Conservation (phyloP, 495 filamentous ascomycete species). For the Aspergillus nidulans region DNA sequence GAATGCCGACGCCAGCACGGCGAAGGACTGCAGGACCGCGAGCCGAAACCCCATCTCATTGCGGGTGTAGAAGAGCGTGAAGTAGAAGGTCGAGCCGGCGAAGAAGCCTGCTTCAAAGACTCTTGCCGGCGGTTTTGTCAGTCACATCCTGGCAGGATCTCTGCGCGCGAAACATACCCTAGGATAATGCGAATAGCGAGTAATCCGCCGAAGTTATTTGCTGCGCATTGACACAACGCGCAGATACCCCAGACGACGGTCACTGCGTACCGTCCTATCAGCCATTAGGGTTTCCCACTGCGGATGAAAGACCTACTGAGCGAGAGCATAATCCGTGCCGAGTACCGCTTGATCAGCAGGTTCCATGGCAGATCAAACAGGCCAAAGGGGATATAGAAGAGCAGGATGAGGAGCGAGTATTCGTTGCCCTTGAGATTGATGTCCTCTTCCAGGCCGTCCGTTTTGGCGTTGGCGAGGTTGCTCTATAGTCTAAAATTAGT, state of each 20-base stretch:
- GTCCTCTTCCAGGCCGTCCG: conserved; percentile 48
- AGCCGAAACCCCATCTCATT: conserved; percentile 65
- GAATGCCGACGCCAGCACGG: conserved; percentile 62
- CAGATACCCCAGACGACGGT: conserved; percentile 45
- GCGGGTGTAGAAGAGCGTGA: conserved; percentile 49
- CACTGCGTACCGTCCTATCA: conserved; percentile 29
- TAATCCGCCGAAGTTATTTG: conserved; percentile 52
- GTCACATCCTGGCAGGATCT: background rate
- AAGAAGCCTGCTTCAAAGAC: conserved; percentile 67
- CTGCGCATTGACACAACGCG: conserved; percentile 36
- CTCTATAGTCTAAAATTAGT: conserved; percentile 19
- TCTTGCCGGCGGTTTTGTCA: background rate
- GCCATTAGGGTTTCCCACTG: background rate
- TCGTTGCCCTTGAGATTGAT: conserved; percentile 53
- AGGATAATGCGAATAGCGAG: conserved; percentile 39
- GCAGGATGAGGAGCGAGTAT: conserved; percentile 62
- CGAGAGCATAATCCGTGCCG: conserved; percentile 42
- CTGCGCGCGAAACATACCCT: conserved; percentile 9
- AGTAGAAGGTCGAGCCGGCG: conserved; percentile 55
- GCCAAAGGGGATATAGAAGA: conserved; percentile 74
- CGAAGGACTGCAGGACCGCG: conserved; percentile 67
- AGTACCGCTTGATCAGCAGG: conserved; percentile 56
- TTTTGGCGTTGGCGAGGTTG: conserved; percentile 63
- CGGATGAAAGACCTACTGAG: conserved; percentile 17
- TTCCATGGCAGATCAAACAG: conserved; percentile 56